Evolutionary conservation across 208 protist species (phyloP), one percentile per base, ranked within the genome.

Genomic region (Trypanosoma brucei): DNA sequence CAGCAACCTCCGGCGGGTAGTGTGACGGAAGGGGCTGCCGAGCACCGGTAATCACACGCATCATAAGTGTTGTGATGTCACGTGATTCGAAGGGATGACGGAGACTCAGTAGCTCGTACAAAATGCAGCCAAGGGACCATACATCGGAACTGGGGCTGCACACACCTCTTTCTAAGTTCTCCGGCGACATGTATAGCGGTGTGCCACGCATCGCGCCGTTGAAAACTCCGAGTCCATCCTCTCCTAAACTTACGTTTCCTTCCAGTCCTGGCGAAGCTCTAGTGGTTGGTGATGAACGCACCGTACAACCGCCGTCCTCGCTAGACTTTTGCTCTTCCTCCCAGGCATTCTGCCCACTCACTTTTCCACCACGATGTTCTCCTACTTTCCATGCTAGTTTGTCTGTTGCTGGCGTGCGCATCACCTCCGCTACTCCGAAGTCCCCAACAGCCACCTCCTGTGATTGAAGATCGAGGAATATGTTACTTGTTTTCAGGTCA

Each of bases 161-260:
- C 0, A 75, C 74, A 22, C 87, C 75, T 50, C 81, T 86, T 51
- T 95, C 77, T 30, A 95, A 80, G 38, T 92, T 79, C 78, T 98
- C 94, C 30, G 95, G 96, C 1, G 84, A 78, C 86, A 98, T 93
- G 72, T 98, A 98, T 11, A 97, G 88, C 35, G 94, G 91, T n/a
- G 96, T 98, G 11, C 96, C 96, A 13, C 94, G 86, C 70, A 93
- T 73, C 34, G 83, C 91, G 54, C 79, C 72, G 46, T 49, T 53
- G 69, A 75, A 64, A 74, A 54, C 3, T 53, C 55, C 60, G 54
- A 44, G 52, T 37, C 37, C 50, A 7, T 9, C 30, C 30, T 65
- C 40, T 5, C 3, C 45, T 14, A 30, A 54, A 62, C 36, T 49
- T 48, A 54, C 7, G 11, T 6, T 34, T 8, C 44, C 14, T 48